Conservation (phyloP, 2,329 filamentous ascomycete species). For the Apiospora koreana region DNA sequence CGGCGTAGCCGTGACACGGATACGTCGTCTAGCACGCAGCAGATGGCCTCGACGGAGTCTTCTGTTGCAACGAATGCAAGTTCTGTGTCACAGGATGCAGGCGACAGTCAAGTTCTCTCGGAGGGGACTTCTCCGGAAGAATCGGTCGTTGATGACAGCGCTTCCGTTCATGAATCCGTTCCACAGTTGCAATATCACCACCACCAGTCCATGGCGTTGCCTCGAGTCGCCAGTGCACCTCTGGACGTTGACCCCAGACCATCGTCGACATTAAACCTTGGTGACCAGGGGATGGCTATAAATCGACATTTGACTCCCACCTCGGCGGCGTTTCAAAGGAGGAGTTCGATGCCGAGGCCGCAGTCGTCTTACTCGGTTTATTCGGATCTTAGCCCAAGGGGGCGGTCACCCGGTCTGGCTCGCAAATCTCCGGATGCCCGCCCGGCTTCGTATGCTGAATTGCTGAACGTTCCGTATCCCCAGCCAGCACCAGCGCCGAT, state of each 20-base stretch:
- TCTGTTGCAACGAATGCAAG: slow-evolving; percentile 58
- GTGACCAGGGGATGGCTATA: slow-evolving; percentile 51
- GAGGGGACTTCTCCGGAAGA: slow-evolving; percentile 51
- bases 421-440: slow-evolving; percentile 58
- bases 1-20: slow-evolving; percentile 57
- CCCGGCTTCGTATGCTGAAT: slow-evolving; percentile 56
- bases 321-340: slow-evolving; percentile 49
- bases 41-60: slow-evolving; percentile 51
- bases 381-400: slow-evolving; percentile 67
- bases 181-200: slow-evolving; percentile 65
- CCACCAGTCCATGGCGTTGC: slow-evolving; percentile 40
- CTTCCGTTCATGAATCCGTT: slow-evolving; percentile 45
- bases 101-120: slow-evolving; percentile 41
- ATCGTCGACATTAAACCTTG: slow-evolving; percentile 53
- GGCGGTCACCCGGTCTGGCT: slow-evolving; percentile 59
- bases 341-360: slow-evolving; percentile 67
- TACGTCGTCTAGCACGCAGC: slow-evolving; percentile 50
- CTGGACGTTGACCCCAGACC: slow-evolving; percentile 43
- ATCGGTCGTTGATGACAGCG: slow-evolving; percentile 49
- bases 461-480: slow-evolving; percentile 73
- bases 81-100: slow-evolving; percentile 53
- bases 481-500: slow-evolving; percentile 71
- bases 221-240: slow-evolving; percentile 44
- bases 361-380: slow-evolving; percentile 74
- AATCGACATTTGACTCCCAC: slow-evolving; percentile 65